A percentile compares a stretch with the other conserved stretches of the same genome.
phyloP scores from a whole-genome alignment of 1,139 yeast genomes.

The Blastobotrys niveus region DNA sequence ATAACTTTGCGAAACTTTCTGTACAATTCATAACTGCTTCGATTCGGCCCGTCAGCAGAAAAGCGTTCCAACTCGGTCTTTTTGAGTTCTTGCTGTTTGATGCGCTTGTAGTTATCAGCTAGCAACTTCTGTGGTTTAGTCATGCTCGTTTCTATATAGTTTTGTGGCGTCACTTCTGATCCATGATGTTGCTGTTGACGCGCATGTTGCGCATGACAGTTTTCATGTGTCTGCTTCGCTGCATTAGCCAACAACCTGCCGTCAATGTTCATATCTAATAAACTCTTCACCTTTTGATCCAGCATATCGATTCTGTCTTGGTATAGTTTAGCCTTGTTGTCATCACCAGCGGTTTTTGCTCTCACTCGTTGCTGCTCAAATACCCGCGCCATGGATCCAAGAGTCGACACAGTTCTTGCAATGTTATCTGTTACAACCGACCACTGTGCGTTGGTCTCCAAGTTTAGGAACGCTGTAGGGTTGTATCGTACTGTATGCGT shows the following conservation, averaged over 20 bases:
- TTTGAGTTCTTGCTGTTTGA: not conserved
- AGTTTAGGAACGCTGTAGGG: too few species aligned
- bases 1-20: slow-evolving; percentile 25
- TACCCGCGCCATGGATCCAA: slow-evolving; percentile 1
- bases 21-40: slow-evolving; percentile 20
- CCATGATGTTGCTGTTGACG: too few species aligned
- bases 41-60: not conserved
- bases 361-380: slow-evolving; percentile 4
- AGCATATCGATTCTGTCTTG: slow-evolving; percentile 2
- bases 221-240: not conserved
- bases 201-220: too few species aligned
- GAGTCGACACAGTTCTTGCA: not conserved
- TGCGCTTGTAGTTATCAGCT: not conserved
- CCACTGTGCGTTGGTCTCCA: not conserved
- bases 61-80: slow-evolving; percentile 8
- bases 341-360: not conserved
- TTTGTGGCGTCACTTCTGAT: not conserved
- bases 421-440: not conserved
- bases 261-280: not conserved
- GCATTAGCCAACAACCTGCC: not conserved
- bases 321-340: not conserved
- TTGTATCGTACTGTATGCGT: not conserved
- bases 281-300: slow-evolving; percentile 7
- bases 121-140: not conserved
- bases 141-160: not conserved